Percentiles rank a stretch among this genome's conserved stretches.
These are phyloP conservation scores for Lactarius hatsudake DNA, from an alignment of 768 basidiomycete genomes.

Conservation along the genomic window DNA sequence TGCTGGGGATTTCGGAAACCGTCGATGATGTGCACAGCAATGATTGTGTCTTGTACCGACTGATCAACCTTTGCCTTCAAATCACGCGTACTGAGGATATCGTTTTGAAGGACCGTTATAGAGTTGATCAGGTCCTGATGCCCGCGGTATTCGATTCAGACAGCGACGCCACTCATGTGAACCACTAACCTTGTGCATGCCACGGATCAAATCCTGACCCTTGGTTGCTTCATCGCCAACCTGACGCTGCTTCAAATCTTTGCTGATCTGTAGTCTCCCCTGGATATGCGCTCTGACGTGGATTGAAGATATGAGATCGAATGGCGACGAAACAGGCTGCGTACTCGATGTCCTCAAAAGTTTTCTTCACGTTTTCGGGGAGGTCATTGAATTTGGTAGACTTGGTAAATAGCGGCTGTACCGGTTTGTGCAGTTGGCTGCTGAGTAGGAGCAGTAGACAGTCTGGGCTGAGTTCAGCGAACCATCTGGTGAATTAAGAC, in stretches of 20 bases:
- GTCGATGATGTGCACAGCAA: conserved; percentile 73
- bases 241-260: conserved; percentile 72
- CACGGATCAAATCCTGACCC: conserved; percentile 65
- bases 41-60: conserved; percentile 76
- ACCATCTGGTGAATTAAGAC: not conserved
- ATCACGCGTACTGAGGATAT: conserved; percentile 64
- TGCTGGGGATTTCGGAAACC: conserved; percentile 75
- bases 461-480: conserved; percentile 20
- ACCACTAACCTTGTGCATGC: conserved; percentile 58
- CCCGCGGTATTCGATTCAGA: not conserved
- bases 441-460: conserved; percentile 4
- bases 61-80: conserved; percentile 73
- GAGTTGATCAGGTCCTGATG: conserved; percentile 62
- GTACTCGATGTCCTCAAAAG: conserved; percentile 71
- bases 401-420: conserved; percentile 45
- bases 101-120: conserved; percentile 60
- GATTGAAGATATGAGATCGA: conserved; percentile 22
- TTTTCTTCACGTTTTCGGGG: conserved; percentile 62
- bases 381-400: conserved; percentile 82
- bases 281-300: conserved; percentile 61
- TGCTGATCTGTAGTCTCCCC: conserved; percentile 75
- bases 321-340: conserved; percentile 27
- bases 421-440: conserved; percentile 24
- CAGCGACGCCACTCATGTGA: not conserved
- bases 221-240: conserved; percentile 72